Percentiles rank a stretch among this genome's conserved stretches.
Conservation (phyloP, 768 basidiomycete species). For the Hericium coralloides region DNA sequence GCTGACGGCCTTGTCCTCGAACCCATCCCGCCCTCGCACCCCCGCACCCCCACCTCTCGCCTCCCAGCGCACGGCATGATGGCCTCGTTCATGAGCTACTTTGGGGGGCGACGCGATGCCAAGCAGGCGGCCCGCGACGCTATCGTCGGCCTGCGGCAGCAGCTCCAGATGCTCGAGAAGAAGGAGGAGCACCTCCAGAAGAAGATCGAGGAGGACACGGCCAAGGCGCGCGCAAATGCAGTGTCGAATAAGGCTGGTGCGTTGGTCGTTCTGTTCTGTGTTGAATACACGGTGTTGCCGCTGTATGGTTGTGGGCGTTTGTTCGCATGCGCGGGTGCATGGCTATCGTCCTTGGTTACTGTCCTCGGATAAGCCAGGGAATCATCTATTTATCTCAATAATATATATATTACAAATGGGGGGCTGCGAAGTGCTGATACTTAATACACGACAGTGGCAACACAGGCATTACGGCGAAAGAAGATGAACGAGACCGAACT, state of each 20-base stretch:
- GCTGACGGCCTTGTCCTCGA: neutral
- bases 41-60: neutral
- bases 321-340: neutral
- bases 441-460: conserved; percentile 51
- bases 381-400: no score
- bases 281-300: neutral
- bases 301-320: neutral
- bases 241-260: conserved; percentile 88
- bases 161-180: conserved; percentile 97
- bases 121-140: conserved; percentile 85
- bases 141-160: conserved; percentile 87
- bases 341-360: no score
- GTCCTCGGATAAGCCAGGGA: no score
- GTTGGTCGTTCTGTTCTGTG: conserved; percentile 23
- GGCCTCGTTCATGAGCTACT: conserved; percentile 66
- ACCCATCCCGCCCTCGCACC: neutral
- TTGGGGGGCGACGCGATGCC: conserved; percentile 74
- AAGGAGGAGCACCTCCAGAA: conserved; percentile 95
- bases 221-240: conserved; percentile 89
- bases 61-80: conserved; percentile 3
- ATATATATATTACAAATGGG: no score
- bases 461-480: conserved; percentile 86
- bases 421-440: no score
- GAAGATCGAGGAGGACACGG: conserved; percentile 91
- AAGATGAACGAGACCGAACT: conserved; percentile 83